phyloP scores from a whole-genome alignment of 2,329 filamentous ascomycete species.

The Epichloe sp. region DNA sequence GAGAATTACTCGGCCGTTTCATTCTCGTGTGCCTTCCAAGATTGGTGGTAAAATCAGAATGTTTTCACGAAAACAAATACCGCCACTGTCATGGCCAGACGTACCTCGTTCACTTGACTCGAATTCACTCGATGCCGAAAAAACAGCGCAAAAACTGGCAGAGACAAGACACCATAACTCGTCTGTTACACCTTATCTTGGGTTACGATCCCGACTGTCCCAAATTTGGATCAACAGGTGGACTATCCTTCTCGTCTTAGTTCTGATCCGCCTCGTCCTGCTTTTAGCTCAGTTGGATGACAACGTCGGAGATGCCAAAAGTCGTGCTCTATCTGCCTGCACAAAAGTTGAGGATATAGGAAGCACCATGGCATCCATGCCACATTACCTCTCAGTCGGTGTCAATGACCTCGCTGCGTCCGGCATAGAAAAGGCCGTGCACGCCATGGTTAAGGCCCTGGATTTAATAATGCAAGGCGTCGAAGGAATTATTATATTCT shows the following conservation, averaged over 20 bases:
- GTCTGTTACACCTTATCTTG: constrained; percentile 79
- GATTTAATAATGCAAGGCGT: constrained; percentile 69
- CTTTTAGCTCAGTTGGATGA: constrained; percentile 59
- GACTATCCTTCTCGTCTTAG: constrained; percentile 79
- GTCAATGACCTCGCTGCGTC: constrained; percentile 76
- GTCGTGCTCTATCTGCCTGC: constrained; percentile 77
- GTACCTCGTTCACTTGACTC: constrained; percentile 13
- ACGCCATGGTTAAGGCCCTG: constrained; percentile 67
- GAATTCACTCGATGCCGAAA: constrained; percentile 23
- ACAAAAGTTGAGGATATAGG: constrained; percentile 85
- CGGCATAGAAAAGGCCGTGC: constrained; percentile 68
- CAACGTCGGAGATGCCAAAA: constrained; percentile 62
- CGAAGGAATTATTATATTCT: constrained; percentile 78
- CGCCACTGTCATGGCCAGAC: neutral
- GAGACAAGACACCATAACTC: constrained; percentile 11
- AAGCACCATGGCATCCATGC: constrained; percentile 95
- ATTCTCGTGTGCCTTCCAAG: no score
- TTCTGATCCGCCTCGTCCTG: constrained; percentile 70
- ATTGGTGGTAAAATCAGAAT: neutral
- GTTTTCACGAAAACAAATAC: neutral
- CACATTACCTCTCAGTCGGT: constrained; percentile 80
- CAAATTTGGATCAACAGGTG: constrained; percentile 97
- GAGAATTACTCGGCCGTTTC: no score
- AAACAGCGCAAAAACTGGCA: constrained; percentile 11
- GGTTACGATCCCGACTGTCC: constrained; percentile 75